A percentile compares a stretch with the other conserved stretches of the same genome.
Conservation (phyloP, 768 basidiomycete species). For the Leccinum fibrillosum region DNA sequence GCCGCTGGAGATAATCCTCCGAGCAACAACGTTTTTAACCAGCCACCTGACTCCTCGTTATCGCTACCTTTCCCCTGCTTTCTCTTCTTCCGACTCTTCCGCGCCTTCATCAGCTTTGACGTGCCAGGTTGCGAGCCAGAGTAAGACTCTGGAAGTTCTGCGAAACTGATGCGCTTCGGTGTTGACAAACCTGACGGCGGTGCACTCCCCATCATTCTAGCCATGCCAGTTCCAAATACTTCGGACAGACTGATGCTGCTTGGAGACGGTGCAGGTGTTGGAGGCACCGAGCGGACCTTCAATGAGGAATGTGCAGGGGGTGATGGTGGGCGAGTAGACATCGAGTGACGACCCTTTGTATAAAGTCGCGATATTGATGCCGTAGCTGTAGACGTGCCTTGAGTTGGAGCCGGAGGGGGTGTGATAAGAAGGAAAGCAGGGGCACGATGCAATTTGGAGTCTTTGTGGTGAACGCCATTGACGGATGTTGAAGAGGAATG, state of each 20-base stretch:
- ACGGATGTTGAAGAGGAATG: constrained; percentile 35
- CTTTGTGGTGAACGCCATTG: constrained; percentile 13
- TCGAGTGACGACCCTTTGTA: constrained; percentile 56
- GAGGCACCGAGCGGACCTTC: constrained; percentile 36
- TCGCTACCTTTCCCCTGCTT: constrained; percentile 34
- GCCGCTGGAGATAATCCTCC: constrained; percentile 25
- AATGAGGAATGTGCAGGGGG: constrained; percentile 54
- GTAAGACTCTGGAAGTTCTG: constrained; percentile 69
- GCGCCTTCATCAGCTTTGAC: constrained; percentile 36
- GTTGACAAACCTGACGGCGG: constrained; percentile 53
- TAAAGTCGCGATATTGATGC: constrained; percentile 77
- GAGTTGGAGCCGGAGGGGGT: constrained; percentile 47
- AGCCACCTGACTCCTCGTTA: constrained; percentile 22
- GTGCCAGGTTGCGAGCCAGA: constrained; percentile 34
- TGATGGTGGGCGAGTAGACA: constrained; percentile 60
- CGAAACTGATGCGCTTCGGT: constrained; percentile 79
- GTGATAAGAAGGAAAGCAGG: constrained; percentile 36
- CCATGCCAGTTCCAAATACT: constrained; percentile 29
- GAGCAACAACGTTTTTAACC: constrained; percentile 22
- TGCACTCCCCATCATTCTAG: constrained; percentile 34
- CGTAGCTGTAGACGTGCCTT: constrained; percentile 71
- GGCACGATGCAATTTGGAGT: constrained; percentile 12
- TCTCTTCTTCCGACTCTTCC: constrained; percentile 29
- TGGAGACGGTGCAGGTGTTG: constrained; percentile 37
- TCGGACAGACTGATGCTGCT: constrained; percentile 23